Conservation (phyloP, 116 monocot genomes). For the Papilionanthe hybrid region DNA sequence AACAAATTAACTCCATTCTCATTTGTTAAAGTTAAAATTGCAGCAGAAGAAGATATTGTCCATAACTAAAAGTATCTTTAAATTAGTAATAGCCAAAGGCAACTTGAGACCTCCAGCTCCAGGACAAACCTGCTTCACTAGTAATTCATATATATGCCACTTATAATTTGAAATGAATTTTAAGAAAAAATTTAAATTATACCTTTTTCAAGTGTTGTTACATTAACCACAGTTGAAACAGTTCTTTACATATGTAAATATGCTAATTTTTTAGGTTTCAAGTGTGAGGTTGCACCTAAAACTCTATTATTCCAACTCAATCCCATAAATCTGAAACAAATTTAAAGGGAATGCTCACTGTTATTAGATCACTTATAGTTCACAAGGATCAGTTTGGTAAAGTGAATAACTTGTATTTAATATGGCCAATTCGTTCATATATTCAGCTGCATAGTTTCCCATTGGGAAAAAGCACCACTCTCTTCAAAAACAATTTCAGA, state of each 20-base stretch:
- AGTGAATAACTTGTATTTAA: neutral
- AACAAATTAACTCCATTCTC: neutral
- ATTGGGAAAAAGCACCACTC: neutral
- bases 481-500: conserved; percentile 1
- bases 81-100: neutral
- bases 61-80: neutral
- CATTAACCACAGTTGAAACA: neutral
- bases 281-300: neutral
- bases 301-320: neutral
- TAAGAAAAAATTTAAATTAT: neutral
- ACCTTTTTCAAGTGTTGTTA: neutral
- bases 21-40: neutral
- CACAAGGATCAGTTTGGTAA: neutral
- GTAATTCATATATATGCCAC: neutral
- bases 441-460: neutral
- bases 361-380: neutral
- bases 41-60: neutral
- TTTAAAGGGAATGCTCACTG: neutral
- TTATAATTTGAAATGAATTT: neutral
- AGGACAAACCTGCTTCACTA: neutral
- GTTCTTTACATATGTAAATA: neutral
- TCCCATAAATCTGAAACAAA: neutral
- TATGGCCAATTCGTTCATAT: neutral
- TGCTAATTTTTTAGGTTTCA: neutral
- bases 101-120: neutral